phyloP scores from a whole-genome alignment of 192 early-diverging fungal genomes.

The Coemansia sp. region DNA sequence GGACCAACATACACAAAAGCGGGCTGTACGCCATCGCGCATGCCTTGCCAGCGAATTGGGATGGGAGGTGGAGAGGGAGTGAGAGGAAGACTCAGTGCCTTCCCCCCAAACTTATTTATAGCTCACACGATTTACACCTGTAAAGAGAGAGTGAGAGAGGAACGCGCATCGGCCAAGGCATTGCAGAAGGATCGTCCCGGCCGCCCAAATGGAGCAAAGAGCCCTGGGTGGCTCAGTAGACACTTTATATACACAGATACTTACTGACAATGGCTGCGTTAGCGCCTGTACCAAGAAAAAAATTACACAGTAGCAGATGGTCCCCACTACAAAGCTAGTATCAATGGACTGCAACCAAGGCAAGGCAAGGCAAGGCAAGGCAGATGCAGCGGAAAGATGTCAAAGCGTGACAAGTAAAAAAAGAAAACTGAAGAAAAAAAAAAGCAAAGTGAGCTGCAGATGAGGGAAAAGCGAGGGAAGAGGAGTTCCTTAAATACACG shows the following conservation, averaged over 20 bases:
- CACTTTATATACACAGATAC: neutral
- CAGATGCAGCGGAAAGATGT: neutral
- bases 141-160: neutral
- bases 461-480: neutral
- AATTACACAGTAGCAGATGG: constrained; percentile 3
- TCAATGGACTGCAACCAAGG: neutral
- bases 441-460: constrained; percentile 15
- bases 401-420: constrained; percentile 8
- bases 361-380: neutral
- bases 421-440: neutral
- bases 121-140: neutral
- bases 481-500: neutral
- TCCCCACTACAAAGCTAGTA: neutral
- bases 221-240: neutral
- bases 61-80: neutral
- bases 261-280: neutral
- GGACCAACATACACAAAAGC: constrained; percentile 7
- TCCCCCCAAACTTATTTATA: constrained; percentile 5
- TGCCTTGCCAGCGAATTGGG: neutral
- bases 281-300: neutral
- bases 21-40: neutral
- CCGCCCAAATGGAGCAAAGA: neutral
- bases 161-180: neutral
- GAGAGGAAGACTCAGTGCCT: neutral
- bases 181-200: constrained; percentile 8